Conservation (phyloP, 768 basidiomycete genomes). For the Cystobasidium ongulense region DNA sequence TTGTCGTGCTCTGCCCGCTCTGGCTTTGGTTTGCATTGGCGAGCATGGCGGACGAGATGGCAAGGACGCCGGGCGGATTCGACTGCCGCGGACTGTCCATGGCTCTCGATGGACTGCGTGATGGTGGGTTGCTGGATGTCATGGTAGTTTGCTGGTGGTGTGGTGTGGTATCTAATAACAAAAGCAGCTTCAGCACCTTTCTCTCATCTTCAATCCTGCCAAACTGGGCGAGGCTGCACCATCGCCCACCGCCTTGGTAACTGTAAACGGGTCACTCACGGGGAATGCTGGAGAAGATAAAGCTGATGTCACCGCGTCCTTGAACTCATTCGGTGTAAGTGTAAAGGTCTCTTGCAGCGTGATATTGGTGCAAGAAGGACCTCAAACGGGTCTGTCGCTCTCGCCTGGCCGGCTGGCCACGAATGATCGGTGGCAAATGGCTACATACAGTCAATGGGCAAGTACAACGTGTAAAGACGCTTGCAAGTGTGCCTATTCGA, state of each 20-base stretch:
- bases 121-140: slow-evolving; percentile 2
- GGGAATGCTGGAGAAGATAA: neutral
- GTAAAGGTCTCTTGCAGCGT: neutral
- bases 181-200: neutral
- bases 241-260: neutral
- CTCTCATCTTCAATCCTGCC: neutral
- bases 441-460: too few relatives aligned
- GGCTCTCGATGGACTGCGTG: neutral
- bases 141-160: neutral
- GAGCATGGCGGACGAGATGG: slow-evolving; percentile 4
- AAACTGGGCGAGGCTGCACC: neutral
- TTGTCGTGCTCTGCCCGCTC: neutral
- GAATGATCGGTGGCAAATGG: too few relatives aligned
- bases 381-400: too few relatives aligned
- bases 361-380: neutral
- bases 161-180: neutral
- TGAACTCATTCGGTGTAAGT: neutral
- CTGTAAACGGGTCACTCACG: neutral
- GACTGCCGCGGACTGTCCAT: neutral
- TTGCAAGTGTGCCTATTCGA: too few relatives aligned
- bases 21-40: neutral
- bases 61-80: neutral
- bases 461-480: too few relatives aligned
- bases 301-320: neutral
- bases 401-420: too few relatives aligned